A percentile compares a stretch with the other conserved stretches of the same genome.
phyloP scores from a whole-genome alignment of 2,329 filamentous ascomycete species.

The Diaporthe vaccinii region DNA sequence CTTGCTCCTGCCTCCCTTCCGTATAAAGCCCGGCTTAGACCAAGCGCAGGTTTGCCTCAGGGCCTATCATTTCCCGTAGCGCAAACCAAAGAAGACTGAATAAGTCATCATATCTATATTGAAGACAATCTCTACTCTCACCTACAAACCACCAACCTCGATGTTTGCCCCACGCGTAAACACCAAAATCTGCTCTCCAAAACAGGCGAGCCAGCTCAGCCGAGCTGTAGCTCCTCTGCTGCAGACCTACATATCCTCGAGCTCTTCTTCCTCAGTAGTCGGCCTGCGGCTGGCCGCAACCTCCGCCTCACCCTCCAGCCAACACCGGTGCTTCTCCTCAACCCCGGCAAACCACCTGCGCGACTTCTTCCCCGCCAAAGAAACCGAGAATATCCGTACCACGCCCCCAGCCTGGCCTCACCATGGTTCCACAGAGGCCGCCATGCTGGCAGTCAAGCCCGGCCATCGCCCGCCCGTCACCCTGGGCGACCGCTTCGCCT shows the following conservation, averaged over 20 bases:
- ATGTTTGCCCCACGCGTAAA: slow-evolving; percentile 49
- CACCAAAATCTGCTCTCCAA: slow-evolving; percentile 47
- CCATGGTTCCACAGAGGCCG: slow-evolving; percentile 80
- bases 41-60: background rate
- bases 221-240: slow-evolving; percentile 42
- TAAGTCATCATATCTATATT: background rate
- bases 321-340: slow-evolving; percentile 62
- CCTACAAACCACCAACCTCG: slow-evolving; percentile 15
- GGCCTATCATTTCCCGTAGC: background rate
- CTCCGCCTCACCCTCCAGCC: slow-evolving; percentile 45
- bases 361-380: slow-evolving; percentile 74
- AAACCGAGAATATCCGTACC: slow-evolving; percentile 71
- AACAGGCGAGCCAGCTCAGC: slow-evolving; percentile 47
- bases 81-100: slow-evolving; percentile 4
- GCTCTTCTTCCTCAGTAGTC: slow-evolving; percentile 39
- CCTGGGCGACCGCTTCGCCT: slow-evolving; percentile 83
- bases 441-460: slow-evolving; percentile 81
- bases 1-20: background rate
- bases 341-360: slow-evolving; percentile 60
- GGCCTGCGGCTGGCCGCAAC: slow-evolving; percentile 48
- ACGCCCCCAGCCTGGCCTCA: slow-evolving; percentile 79
- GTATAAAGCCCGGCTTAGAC: slow-evolving; percentile 22
- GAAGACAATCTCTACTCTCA: background rate
- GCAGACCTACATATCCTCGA: slow-evolving; percentile 37
- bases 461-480: slow-evolving; percentile 82